Evolutionary conservation across 495 filamentous ascomycete genomes (phyloP).

Genomic region (Aspergillus nanangensis): DNA sequence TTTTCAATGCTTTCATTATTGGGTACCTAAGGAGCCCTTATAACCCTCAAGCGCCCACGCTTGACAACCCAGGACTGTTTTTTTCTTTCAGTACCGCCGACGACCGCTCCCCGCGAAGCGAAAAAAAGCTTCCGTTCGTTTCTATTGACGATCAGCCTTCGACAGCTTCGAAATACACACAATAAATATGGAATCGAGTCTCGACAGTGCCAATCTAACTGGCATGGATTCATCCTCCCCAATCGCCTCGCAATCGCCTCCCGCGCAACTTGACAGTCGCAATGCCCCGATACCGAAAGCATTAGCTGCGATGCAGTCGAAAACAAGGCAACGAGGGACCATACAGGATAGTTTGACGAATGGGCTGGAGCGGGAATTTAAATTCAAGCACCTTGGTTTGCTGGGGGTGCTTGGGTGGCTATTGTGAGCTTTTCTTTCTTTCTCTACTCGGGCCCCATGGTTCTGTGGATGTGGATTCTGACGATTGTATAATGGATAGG

Average conservation of each 20-base stretch:
- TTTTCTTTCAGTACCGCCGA: background rate
- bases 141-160: too few relatives aligned
- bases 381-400: conserved; percentile 35
- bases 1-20: background rate
- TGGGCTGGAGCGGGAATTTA: conserved; percentile 36
- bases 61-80: background rate
- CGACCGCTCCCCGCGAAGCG: too few relatives aligned
- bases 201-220: conserved; percentile 2
- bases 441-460: background rate
- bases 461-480: background rate
- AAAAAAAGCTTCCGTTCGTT: too few relatives aligned
- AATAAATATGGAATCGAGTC: conserved; percentile 2
- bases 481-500: conserved; percentile 25
- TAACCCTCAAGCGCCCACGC: background rate
- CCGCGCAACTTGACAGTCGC: conserved; percentile 4
- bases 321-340: conserved; percentile 12
- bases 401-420: conserved; percentile 41
- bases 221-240: too few relatives aligned
- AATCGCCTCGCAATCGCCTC: conserved; percentile 1
- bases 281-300: conserved; percentile 13
- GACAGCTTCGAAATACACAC: too few relatives aligned
- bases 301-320: conserved; percentile 13
- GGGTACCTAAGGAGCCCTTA: too few relatives aligned
- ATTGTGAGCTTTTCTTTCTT: conserved; percentile 26
- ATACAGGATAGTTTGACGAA: conserved; percentile 17